Evolutionary conservation across 768 basidiomycete species (phyloP).

Genomic region (Filobasidium wieringae): DNA sequence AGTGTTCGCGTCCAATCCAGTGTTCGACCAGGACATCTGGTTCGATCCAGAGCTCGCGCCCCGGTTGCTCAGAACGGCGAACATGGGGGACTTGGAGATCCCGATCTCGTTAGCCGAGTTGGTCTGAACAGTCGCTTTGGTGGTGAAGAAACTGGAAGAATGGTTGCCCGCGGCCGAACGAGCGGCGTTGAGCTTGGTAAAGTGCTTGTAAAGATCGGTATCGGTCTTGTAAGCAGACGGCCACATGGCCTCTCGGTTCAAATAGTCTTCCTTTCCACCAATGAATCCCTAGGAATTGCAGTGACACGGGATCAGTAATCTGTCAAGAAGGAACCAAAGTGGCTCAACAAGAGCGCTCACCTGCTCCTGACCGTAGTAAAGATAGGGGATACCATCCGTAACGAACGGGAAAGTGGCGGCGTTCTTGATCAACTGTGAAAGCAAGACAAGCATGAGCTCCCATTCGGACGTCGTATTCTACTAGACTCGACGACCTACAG

Average conservation of each 20-base stretch:
- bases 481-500: too few relatives aligned
- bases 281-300: slow-evolving; percentile 23
- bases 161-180: slow-evolving; percentile 27
- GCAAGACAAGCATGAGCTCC: neutral
- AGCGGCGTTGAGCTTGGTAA: slow-evolving; percentile 28
- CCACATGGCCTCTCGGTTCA: slow-evolving; percentile 36
- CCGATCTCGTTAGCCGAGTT: slow-evolving; percentile 24
- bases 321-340: neutral
- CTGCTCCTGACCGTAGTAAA: slow-evolving; percentile 37
- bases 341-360: slow-evolving; percentile 15
- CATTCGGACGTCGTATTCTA: neutral
- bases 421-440: slow-evolving; percentile 37
- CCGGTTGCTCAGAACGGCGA: slow-evolving; percentile 31
- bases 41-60: slow-evolving; percentile 19
- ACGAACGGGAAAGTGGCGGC: slow-evolving; percentile 38
- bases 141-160: slow-evolving; percentile 29
- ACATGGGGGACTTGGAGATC: slow-evolving; percentile 27
- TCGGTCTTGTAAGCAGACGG: slow-evolving; percentile 22
- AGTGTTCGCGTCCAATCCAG: slow-evolving; percentile 20
- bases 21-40: slow-evolving; percentile 19
- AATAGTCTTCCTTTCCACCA: slow-evolving; percentile 32
- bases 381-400: slow-evolving; percentile 39
- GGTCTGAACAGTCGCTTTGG: slow-evolving; percentile 23
- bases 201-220: slow-evolving; percentile 31
- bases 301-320: neutral